A percentile compares a stretch with the other conserved stretches of the same genome.
phyloP scores from a whole-genome alignment of 176 grass and related monocot genomes.

The Oryza glumipatula region DNA sequence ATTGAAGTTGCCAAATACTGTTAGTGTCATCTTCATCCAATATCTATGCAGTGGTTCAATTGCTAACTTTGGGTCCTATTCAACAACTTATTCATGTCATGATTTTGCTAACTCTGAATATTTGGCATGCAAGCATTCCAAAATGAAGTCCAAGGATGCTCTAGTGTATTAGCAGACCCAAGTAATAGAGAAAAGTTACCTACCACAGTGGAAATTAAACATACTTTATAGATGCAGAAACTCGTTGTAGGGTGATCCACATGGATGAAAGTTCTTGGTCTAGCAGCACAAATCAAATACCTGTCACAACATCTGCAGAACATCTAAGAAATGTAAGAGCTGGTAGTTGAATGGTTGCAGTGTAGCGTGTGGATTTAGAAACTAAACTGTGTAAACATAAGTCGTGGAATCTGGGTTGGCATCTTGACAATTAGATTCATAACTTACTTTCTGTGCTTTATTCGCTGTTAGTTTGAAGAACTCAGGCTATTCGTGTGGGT shows the following conservation, averaged over 20 bases:
- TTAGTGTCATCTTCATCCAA: conserved; percentile 18
- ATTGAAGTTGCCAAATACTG: conserved; percentile 25
- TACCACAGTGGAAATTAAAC: not conserved
- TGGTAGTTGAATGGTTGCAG: not conserved
- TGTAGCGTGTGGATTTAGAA: too few species aligned
- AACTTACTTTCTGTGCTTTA: not conserved
- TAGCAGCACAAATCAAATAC: not conserved
- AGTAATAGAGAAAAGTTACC: not conserved
- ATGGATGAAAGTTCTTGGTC: not conserved
- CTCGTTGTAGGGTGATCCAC: conserved; percentile 1
- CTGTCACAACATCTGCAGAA: not conserved
- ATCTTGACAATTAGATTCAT: too few species aligned
- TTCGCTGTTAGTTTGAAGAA: not conserved
- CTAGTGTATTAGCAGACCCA: conserved; percentile 1
- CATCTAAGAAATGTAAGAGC: conserved; percentile 6
- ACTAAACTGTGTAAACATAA: not conserved
- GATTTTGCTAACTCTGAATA: not conserved
- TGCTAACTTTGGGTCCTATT: conserved; percentile 4
- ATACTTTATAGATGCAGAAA: conserved; percentile 20
- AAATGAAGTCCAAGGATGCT: not conserved
- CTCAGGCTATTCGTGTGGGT: too few species aligned
- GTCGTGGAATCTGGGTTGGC: not conserved
- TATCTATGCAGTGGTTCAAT: not conserved
- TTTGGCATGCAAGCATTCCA: not conserved
- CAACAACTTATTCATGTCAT: not conserved